Conservation (phyloP, 1,284 basidiomycete genomes). For the Melampsora larici-populina region DNA sequence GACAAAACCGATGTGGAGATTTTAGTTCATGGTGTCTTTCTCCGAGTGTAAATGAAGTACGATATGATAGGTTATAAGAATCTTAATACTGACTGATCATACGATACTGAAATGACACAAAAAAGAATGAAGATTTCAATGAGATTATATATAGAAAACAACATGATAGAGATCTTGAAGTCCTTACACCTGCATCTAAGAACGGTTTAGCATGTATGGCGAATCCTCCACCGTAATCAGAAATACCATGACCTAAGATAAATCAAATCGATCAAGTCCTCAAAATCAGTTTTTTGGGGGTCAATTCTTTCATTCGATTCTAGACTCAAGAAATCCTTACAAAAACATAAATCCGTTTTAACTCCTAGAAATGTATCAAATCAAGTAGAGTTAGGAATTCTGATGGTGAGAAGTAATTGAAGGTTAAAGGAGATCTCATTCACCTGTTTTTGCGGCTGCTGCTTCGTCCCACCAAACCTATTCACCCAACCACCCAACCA, state of each 20-base stretch:
- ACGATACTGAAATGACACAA: constrained; percentile 8
- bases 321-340: not conserved
- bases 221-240: constrained; percentile 29
- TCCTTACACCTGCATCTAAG: constrained; percentile 42
- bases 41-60: not conserved
- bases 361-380: constrained; percentile 1
- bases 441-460: constrained; percentile 30
- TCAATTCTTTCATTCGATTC: not conserved
- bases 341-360: constrained; percentile 22
- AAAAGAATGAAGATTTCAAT: not conserved
- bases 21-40: not conserved
- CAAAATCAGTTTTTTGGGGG: not conserved
- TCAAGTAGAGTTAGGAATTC: not conserved
- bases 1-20: not conserved
- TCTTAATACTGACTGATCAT: constrained; percentile 10
- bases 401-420: not conserved
- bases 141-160: not conserved
- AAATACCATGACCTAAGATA: constrained; percentile 28
- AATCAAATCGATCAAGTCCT: not conserved
- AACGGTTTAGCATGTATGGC: constrained; percentile 22
- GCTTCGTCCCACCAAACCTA: constrained; percentile 43
- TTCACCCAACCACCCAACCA: not conserved
- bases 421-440: too few species aligned
- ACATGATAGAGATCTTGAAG: not conserved
- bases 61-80: not conserved